Conservation (phyloP, 2,329 filamentous ascomycete genomes). For the Orbilia ellipsospora region DNA sequence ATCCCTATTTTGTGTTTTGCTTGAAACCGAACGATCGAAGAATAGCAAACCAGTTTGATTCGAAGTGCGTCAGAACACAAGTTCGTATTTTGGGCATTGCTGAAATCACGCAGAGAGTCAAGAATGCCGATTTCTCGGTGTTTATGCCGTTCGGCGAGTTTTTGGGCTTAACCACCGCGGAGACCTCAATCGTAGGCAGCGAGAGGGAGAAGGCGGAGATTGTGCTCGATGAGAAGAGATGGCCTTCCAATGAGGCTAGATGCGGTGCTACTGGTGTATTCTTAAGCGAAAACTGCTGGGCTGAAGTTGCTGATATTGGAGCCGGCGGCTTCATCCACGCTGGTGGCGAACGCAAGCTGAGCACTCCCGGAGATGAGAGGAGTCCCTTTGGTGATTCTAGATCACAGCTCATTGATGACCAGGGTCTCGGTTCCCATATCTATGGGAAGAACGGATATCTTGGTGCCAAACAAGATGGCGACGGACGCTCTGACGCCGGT, state of each 20-base stretch:
- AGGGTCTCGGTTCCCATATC: constrained; percentile 67
- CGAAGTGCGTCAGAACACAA: constrained; percentile 95
- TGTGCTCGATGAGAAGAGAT: constrained; percentile 90
- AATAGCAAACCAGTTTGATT: constrained; percentile 98
- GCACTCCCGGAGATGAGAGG: constrained; percentile 68
- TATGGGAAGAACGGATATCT: constrained; percentile 81
- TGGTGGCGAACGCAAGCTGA: constrained; percentile 65
- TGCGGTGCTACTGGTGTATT: constrained; percentile 94
- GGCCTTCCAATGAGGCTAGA: constrained; percentile 90
- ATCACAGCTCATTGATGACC: constrained; percentile 67
- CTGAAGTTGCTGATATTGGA: constrained; percentile 81
- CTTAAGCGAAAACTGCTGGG: constrained; percentile 94
- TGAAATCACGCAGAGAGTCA: constrained; percentile 91
- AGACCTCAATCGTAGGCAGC: constrained; percentile 86
- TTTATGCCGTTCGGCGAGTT: constrained; percentile 98
- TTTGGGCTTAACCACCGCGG: constrained; percentile 84
- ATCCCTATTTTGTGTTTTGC: constrained; percentile 96
- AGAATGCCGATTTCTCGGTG: constrained; percentile 92
- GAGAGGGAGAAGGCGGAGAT: constrained; percentile 91
- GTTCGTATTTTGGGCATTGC: constrained; percentile 95
- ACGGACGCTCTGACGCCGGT: constrained; percentile 89
- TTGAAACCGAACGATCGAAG: constrained; percentile 96
- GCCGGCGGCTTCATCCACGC: constrained; percentile 68
- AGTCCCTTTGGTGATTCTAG: constrained; percentile 69
- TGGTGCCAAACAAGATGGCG: constrained; percentile 75